Percentiles rank a stretch among this genome's conserved stretches.
These are phyloP conservation scores for Ophiostoma triangulosporum DNA, from an alignment of 2,329 filamentous ascomycete genomes.

Conservation along the genomic window DNA sequence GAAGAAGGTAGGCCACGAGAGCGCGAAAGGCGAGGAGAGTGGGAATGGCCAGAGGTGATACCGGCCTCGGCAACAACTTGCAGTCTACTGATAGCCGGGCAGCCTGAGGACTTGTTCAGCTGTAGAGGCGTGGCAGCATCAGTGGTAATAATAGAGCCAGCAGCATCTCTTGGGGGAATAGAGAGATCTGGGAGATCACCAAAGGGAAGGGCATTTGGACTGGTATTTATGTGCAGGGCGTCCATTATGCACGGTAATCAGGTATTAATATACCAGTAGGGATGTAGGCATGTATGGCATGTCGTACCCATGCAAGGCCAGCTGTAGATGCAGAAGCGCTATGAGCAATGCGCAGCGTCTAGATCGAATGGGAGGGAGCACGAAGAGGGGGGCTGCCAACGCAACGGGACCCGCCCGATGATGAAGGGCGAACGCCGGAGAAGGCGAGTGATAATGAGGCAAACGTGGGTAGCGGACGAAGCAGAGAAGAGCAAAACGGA, in stretches of 20 bases:
- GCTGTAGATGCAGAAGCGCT: not conserved
- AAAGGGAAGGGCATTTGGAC: conserved; percentile 7
- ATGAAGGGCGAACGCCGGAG: conserved; percentile 1
- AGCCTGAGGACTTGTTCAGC: not conserved
- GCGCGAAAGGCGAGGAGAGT: not conserved
- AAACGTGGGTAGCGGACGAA: not conserved
- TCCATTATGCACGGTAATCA: not conserved
- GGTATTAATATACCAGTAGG: not conserved
- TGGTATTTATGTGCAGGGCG: not conserved
- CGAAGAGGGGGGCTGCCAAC: conserved; percentile 5
- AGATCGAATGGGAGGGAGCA: not conserved
- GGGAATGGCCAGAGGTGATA: conserved; percentile 1
- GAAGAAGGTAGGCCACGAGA: not conserved
- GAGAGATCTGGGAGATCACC: conserved; percentile 8
- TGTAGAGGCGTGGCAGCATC: not conserved
- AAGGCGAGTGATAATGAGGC: no score
- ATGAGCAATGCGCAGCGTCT: not conserved
- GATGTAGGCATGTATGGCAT: not conserved
- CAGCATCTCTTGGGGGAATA: not conserved
- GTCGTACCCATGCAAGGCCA: conserved; percentile 14
- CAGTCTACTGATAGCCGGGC: conserved; percentile 4
- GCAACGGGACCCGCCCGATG: conserved; percentile 9
- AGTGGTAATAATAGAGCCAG: no score
- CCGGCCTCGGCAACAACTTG: conserved; percentile 8
- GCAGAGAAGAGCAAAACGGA: no score